These are phyloP conservation scores for Sphaerobolus stellatus DNA, from an alignment of 1,284 basidiomycete genomes.

Conservation along the genomic window DNA sequence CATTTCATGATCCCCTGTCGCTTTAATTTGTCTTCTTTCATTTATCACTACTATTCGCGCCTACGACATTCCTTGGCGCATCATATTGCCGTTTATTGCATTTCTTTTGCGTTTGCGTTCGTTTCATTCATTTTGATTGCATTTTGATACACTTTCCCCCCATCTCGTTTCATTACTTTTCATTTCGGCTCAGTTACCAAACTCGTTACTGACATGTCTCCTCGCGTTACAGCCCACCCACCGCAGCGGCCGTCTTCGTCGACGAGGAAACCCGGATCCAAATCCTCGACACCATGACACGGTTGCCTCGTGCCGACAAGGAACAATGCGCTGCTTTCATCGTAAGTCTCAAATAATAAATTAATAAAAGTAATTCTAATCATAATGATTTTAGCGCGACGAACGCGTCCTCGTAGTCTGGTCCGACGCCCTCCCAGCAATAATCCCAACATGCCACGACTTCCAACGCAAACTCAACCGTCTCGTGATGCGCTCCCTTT, in stretches of 20 bases:
- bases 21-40: no score
- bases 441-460: slow-evolving; percentile 61
- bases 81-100: no score
- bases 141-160: no score
- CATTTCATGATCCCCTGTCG: no score
- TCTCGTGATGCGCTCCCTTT: slow-evolving; percentile 72
- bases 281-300: slow-evolving; percentile 59
- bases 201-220: neutral
- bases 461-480: slow-evolving; percentile 80
- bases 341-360: slow-evolving; percentile 37
- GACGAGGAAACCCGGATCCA: slow-evolving; percentile 70
- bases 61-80: no score
- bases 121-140: no score
- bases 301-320: slow-evolving; percentile 70
- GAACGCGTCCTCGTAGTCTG: slow-evolving; percentile 75
- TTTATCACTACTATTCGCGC: no score
- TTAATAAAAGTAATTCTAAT: neutral
- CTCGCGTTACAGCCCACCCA: neutral
- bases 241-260: slow-evolving; percentile 51
- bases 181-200: neutral
- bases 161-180: neutral
- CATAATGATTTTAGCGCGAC: slow-evolving; percentile 52
- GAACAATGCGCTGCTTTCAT: slow-evolving; percentile 86
- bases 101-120: no score
- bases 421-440: slow-evolving; percentile 71